phyloP scores from a whole-genome alignment of 352 stramenopile genomes.

The Pilasporangium apinafurcum region DNA sequence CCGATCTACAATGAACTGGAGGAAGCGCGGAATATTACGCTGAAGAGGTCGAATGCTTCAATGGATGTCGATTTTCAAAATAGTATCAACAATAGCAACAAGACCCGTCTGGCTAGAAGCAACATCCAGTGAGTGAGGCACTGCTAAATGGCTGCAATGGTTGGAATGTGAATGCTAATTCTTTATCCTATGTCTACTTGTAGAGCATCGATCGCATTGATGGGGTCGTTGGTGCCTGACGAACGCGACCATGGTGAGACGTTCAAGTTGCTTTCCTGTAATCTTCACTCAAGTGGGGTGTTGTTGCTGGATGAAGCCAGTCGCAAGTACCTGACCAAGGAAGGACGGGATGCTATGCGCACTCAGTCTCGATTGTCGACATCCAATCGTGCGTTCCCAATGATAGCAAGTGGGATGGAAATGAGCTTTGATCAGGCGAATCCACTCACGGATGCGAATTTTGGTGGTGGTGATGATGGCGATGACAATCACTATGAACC shows the following conservation, averaged over 20 bases:
- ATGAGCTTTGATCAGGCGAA: no score
- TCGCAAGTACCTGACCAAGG: conserved; percentile 51
- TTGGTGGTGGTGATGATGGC: background rate
- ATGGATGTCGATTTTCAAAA: background rate
- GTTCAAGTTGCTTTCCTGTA: conserved; percentile 82
- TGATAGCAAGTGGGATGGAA: no score
- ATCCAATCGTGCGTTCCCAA: no score
- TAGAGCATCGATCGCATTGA: conserved; percentile 69
- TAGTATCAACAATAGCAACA: no score
- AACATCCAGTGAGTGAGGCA: conserved; percentile 24
- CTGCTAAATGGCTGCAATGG: conserved; percentile 4
- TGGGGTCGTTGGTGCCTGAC: conserved; percentile 72
- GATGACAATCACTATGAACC: no score
- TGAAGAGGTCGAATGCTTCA: conserved; percentile 22
- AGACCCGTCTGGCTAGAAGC: conserved; percentile 20
- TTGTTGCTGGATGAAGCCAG: conserved; percentile 75
- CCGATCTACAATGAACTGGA: conserved; percentile 58
- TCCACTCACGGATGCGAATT: conserved; percentile 2
- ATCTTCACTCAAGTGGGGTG: conserved; percentile 60
- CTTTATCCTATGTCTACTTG: background rate
- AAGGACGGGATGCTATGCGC: conserved; percentile 1
- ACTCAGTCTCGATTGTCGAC: no score
- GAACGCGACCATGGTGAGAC: conserved; percentile 76
- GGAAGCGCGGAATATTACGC: conserved; percentile 56
- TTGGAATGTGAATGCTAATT: background rate